phyloP scores from a whole-genome alignment of 164 flowering plant species.

The Tinospora cordifolia region DNA sequence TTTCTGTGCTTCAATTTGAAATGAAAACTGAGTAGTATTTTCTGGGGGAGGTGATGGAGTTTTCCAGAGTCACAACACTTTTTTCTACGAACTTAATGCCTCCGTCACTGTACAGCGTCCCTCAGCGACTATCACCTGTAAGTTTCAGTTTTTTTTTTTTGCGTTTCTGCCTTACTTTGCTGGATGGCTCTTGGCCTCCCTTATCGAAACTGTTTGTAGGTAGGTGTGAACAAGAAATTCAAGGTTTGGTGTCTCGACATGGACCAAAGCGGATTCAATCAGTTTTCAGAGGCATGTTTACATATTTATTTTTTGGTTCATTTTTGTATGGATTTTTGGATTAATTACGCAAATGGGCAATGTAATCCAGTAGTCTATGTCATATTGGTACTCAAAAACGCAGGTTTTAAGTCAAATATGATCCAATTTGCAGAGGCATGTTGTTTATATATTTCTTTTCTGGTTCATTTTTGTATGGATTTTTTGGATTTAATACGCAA shows the following conservation, averaged over 20 bases:
- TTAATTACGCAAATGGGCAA: too few relatives aligned
- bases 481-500: too few relatives aligned
- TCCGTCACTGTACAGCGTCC: constrained; percentile 34
- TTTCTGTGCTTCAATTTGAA: background rate
- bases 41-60: background rate
- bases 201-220: constrained; percentile 15
- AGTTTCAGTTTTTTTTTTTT: constrained; percentile 13
- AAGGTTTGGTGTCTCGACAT: constrained; percentile 29
- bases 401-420: too few relatives aligned
- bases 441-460: background rate
- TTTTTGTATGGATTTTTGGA: background rate
- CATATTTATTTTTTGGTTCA: background rate
- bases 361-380: too few relatives aligned
- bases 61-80: background rate
- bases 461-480: background rate
- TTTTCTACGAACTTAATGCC: constrained; percentile 20
- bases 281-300: constrained; percentile 32
- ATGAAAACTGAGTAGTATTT: background rate
- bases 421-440: too few relatives aligned
- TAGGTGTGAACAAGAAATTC: constrained; percentile 20
- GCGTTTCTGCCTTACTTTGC: background rate
- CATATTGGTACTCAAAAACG: too few relatives aligned
- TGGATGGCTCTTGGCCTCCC: background rate
- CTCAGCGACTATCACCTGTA: constrained; percentile 16
- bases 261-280: constrained; percentile 19